Evolutionary conservation across 257 asterid species (phyloP), one percentile per base, ranked within the genome.

Genomic region (Forsythia viridissima): DNA sequence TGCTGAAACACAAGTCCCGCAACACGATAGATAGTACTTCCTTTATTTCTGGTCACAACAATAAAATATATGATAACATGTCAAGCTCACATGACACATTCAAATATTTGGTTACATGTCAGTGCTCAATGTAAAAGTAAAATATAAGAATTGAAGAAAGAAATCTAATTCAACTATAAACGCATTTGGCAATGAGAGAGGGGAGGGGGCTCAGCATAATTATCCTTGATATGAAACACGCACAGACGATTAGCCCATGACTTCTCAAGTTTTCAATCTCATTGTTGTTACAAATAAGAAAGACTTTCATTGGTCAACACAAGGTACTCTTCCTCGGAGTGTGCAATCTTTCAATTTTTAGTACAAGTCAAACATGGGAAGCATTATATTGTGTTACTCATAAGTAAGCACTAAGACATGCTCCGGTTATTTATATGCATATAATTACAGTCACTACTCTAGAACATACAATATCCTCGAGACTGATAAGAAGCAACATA

Each of bases 21-120:
- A 96, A 93, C 78, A 96, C 92, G 77, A 96, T 77, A 72, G 97
- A 90, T 39, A 96, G 85, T 82, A 92, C 72, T 83, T 96, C 99
- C 82, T 93, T 93, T 70, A 93, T 88, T 91, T 96, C 99, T 95
- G 94, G 88, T 51, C 80, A 83, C 40, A 74, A 76, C 44, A 70
- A 79, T 75, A 74, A 78, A 67, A 79, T 52, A 76, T 46, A 76
- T 18, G 71, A 59, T 77, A 89, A 73, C 37, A 70, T 44, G 38
- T 79, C 76, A 81, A 74, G 75, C 38, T 73, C 80, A 70, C 61
- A 74, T 38, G n/a, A 72, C 46, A 15, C 11, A 48, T 39, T 42
- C 66, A 70, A 70, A 74, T 42, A 80, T 48, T 69, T 79, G 72
- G 69, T 46, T 46, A 80, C 63, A 73, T 72, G 77, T 69, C 12